Evolutionary conservation across 1,139 yeast species (phyloP), one percentile per base, ranked within the genome.

Genomic region (Blastobotrys raffinosifermentans): DNA sequence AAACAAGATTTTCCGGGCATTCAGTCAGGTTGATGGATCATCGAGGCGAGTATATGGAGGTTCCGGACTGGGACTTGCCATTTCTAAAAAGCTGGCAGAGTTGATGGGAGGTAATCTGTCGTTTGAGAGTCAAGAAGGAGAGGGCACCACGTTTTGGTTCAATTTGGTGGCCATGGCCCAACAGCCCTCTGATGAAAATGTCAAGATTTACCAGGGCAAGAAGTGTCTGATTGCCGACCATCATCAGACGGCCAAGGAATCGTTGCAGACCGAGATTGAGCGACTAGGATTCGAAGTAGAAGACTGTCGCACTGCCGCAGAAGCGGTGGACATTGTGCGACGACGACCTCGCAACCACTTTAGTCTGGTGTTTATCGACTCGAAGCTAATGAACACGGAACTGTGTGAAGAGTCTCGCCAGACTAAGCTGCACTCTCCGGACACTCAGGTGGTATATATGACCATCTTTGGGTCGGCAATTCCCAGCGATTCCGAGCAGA

Each of bases 11-110:
- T 76, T 76, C 55, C 72, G 76, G 4, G 77, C 77, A 1, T 76
- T 76, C 48, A 71, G 75, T 26, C 81, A 75, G 54, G 79, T 73
- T 14, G 81, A 76, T 52, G 78, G 78, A 0, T 73, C 79, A 2
- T 67, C 78, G 1, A 63, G 74, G 44, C 60, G 82, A 42, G 71
- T 63, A 3, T 72, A 66, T 56, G 81, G 81, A 9, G 82, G 82
- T 2, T 66, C 80, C 0, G 82, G 82, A 0, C 58, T 76, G 14
- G 81, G 82, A 1, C 57, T 76, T 31, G 76, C 80, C 0, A 75
- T 76, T 35, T 72, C 78, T 13, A 75, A 74, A 49, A 73, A 72
- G 51, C 60, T 75, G 21, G 73, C 75, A 1, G 78, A 74, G 39
- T 53, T 74, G 23, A 75, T 76, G 81, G 77, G 77, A 23, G 81